These are phyloP conservation scores for Scenedesmus sp. DNA, from an alignment of 163 green algal species.

Conservation along the genomic window DNA sequence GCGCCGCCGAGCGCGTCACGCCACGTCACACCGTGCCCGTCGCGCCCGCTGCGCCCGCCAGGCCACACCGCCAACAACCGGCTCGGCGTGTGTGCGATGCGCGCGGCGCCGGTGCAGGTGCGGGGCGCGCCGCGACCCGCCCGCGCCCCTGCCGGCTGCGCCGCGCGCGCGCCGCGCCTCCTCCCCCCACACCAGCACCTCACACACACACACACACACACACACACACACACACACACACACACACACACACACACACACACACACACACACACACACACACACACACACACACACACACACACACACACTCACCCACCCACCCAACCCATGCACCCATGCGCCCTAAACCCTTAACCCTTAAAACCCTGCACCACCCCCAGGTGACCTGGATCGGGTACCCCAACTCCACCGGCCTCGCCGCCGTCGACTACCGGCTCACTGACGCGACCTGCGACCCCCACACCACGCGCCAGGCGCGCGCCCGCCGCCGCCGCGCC, in stretches of 20 bases:
- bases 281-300: too few species aligned
- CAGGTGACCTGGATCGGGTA: constrained; percentile 97
- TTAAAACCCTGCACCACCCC: too few species aligned
- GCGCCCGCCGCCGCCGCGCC: too few species aligned
- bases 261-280: too few species aligned
- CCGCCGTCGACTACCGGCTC: constrained; percentile 90
- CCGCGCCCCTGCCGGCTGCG: not conserved
- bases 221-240: too few species aligned
- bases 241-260: too few species aligned
- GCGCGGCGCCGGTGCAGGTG: constrained; percentile 86
- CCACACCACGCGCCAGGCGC: constrained; percentile 71
- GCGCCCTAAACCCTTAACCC: too few species aligned
- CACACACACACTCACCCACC: too few species aligned
- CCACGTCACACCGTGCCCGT: not conserved
- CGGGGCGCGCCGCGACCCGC: constrained; percentile 21
- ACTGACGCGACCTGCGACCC: constrained; percentile 92
- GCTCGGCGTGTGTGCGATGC: constrained; percentile 84
- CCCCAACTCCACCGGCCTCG: constrained; percentile 96
- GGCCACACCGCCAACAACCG: constrained; percentile 98
- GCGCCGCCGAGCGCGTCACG: too few species aligned
- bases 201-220: too few species aligned
- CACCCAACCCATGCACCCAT: too few species aligned
- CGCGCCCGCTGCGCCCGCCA: constrained; percentile 4
- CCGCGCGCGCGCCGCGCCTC: not conserved
- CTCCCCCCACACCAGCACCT: not conserved